These are phyloP conservation scores for Picochlorum costavermella DNA, from an alignment of 139 green algal genomes.

Conservation along the genomic window DNA sequence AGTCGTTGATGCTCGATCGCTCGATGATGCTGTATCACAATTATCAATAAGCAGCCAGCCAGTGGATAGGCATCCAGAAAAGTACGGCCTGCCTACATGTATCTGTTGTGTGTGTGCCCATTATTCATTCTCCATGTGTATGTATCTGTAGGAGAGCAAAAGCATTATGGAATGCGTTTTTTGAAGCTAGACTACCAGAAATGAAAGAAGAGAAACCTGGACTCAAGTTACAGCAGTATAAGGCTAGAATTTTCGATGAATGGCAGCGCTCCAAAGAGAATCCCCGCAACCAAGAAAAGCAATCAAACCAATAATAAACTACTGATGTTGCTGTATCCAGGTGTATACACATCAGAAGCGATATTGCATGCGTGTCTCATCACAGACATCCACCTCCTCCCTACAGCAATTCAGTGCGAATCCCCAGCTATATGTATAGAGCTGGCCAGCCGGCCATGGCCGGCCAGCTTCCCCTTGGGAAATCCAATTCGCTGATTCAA, in stretches of 20 bases:
- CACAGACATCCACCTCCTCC: too few relatives aligned
- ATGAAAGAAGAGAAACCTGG: conserved; percentile 67
- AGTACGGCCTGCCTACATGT: conserved; percentile 28
- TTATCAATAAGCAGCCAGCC: conserved; percentile 35
- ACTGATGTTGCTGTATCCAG: too few relatives aligned
- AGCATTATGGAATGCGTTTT: conserved; percentile 55
- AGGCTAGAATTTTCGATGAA: conserved; percentile 59
- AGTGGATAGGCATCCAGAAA: conserved; percentile 60
- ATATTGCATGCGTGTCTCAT: too few relatives aligned
- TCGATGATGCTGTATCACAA: conserved; percentile 48
- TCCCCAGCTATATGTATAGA: too few relatives aligned
- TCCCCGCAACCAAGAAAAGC: too few relatives aligned
- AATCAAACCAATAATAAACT: too few relatives aligned
- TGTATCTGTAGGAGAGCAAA: conserved; percentile 44
- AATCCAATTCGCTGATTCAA: too few relatives aligned
- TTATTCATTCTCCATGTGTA: not conserved
- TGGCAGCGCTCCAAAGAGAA: conserved; percentile 24
- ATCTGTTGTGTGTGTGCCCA: not conserved
- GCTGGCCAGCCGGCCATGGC: too few relatives aligned
- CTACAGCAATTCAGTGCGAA: too few relatives aligned
- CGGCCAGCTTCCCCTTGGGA: too few relatives aligned
- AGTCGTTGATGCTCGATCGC: conserved; percentile 30
- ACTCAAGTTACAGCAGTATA: conserved; percentile 55
- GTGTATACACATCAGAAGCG: too few relatives aligned
- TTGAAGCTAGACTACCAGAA: conserved; percentile 44